Evolutionary conservation across 2,329 filamentous ascomycete genomes (phyloP), one percentile per base, ranked within the genome.

Genomic region (Aurifilum marmelostoma): DNA sequence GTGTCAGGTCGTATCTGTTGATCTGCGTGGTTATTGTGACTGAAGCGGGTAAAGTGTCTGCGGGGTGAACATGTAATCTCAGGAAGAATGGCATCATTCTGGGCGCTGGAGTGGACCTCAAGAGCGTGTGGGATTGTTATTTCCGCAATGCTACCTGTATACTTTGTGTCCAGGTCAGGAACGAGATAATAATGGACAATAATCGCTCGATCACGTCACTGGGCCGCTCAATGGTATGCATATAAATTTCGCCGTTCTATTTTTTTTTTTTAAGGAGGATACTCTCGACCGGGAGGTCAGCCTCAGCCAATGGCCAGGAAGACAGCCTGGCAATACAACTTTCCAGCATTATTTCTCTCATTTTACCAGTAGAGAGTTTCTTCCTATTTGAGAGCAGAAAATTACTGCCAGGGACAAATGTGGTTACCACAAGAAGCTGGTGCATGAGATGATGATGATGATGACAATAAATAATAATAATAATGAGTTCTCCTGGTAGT

Each of bases 41-140:
- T 39, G 16, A 32, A 58, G 32, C 2, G 18, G 66, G 32, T 24
- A 39, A 67, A 34, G 66, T 43, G 27, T 56, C 32, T 58, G 65
- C 47, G 65, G 65, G 65, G 59, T 32, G n/a, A 8, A 41, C 50
- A 59, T 67, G 59, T 58, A 52, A 67, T 67, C 16, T 14, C 32
- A 67, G 59, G 59, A 54, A 18, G 58, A 62, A 67, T 67, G 65
- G 65, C 65, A 67, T 67, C 65, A 67, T 67, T 65, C 50, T 16
- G 52, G 41, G 24, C 27, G 50, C 21, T 9, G 32, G 18, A 37
- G 47, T 54, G 47, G 32, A 56, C 32, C 50, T 62, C n/a, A 6
- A 29, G 37, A 62, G 14, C 1, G 12, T 21, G 11, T 43, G 9
- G 41, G 39, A n/a, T 12, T 16, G 62, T 29, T 62, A 24, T 24